Conservation (phyloP, 352 stramenopile genomes). For the Pythium plurisporium region DNA sequence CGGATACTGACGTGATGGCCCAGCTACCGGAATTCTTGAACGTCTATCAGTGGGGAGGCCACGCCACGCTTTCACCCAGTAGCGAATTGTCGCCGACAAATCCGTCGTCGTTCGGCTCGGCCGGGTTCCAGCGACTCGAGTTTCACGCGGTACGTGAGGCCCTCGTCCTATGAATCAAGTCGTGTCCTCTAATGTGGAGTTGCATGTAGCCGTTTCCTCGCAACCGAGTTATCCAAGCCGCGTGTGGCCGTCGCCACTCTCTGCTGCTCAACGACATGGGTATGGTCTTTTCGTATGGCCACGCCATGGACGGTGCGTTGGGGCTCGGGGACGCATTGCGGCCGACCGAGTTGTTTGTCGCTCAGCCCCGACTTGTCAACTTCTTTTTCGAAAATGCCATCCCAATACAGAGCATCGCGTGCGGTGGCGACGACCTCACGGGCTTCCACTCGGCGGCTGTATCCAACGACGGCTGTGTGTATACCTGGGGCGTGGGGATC, state of each 20-base stretch:
- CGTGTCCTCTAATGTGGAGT: no score
- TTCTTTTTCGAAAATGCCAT: slow-evolving; percentile 54
- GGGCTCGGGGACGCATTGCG: slow-evolving; percentile 24
- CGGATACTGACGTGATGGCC: no score
- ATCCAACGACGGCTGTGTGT: slow-evolving; percentile 47
- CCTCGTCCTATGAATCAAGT: neutral
- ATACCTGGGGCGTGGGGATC: slow-evolving; percentile 70
- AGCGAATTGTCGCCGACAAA: neutral
- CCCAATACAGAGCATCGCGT: slow-evolving; percentile 35
- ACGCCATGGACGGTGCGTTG: slow-evolving; percentile 47
- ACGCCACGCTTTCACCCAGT: neutral
- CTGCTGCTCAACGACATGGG: slow-evolving; percentile 63
- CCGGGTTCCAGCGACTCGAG: slow-evolving; percentile 19
- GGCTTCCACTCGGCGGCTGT: slow-evolving; percentile 71
- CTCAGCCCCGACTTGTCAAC: slow-evolving; percentile 33
- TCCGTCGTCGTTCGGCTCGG: neutral
- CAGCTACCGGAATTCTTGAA: slow-evolving; percentile 15
- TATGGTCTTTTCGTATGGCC: slow-evolving; percentile 54
- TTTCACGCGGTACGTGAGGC: slow-evolving; percentile 32
- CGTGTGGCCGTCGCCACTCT: slow-evolving; percentile 54
- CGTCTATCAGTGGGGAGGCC: slow-evolving; percentile 17
- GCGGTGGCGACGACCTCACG: slow-evolving; percentile 47
- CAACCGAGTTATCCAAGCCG: slow-evolving; percentile 54
- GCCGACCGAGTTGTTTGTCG: slow-evolving; percentile 22
- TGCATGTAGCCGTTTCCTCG: slow-evolving; percentile 40